Base-by-base conservation (phyloP, 805 yeast genomes). In the Starmerella bombi region DNA sequence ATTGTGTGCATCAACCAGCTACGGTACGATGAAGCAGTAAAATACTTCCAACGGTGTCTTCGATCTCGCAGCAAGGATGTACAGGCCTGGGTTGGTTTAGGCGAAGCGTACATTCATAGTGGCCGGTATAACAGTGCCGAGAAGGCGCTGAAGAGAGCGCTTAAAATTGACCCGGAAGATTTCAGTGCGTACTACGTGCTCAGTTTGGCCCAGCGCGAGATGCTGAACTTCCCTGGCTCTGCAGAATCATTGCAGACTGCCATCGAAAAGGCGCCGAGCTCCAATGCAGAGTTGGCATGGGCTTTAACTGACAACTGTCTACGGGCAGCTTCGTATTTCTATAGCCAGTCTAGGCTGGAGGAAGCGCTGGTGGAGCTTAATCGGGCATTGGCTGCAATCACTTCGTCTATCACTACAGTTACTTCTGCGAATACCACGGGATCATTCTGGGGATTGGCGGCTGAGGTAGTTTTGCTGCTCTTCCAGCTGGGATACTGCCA, bases 71-170 rank as follows among this genome's bases (percentile, higher is more conserved):
- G 79, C 0, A 48, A 54, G 39, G 96, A 91, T 59, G 57, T 72
- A 1, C 78, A 81, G 48, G 78, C 94, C 2, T 88, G 97, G 96
- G 66, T 80, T 22, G 95, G 95, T 1, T 64, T 91, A n/a, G 98
- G 98, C n/a, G 97, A 91, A 57, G 88, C 95, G 0, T 91, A 91
- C 58, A 65, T 71, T 40, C 72, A 75, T 20, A 74, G 91, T 58
- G 98, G 98, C 2, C 69, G 94, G 45, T 64, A 78, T 33, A 86
- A 82, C 41, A 93, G 97, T 2, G 83, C 94, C 0, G 66, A 72
- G 8, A 85, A 81, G 58, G 96, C 91, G 1, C 80, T 85, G 51
- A 66, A 64, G 23, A 75, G 75, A 43, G 83, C 86, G 0, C 53
- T 74, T 34, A 66, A 66, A 29, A 50, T 79, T 5, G 70, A 72